Conservation (phyloP, 2,329 filamentous ascomycete genomes). For the Ophiostoma novo-ulmi region DNA sequence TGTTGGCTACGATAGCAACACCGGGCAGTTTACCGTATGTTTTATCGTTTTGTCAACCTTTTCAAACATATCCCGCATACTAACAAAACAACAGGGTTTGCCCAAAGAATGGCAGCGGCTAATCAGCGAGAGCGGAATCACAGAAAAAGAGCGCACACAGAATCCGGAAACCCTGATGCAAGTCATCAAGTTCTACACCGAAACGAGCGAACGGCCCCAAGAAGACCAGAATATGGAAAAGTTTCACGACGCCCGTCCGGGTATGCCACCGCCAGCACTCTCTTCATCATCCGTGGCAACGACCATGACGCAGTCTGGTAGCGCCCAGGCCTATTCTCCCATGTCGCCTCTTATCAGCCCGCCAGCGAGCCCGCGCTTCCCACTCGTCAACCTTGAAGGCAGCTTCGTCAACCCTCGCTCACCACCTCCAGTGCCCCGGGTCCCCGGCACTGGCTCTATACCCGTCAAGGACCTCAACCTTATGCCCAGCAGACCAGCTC, state of each 20-base stretch:
- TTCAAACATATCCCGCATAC: not conserved
- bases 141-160: constrained; percentile 90
- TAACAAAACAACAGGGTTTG: constrained; percentile 58
- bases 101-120: constrained; percentile 97
- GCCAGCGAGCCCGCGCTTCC: constrained; percentile 79
- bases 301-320: constrained; percentile 32
- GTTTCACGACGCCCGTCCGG: constrained; percentile 77
- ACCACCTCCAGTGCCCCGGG: constrained; percentile 77
- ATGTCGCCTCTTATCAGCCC: constrained; percentile 66
- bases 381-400: constrained; percentile 74
- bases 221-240: constrained; percentile 94
- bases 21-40: constrained; percentile 90
- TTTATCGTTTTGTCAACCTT: not conserved
- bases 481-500: constrained; percentile 78
- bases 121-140: constrained; percentile 91
- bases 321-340: constrained; percentile 46
- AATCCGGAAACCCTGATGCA: constrained; percentile 94
- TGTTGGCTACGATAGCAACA: constrained; percentile 93
- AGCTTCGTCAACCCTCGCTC: constrained; percentile 97
- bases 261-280: constrained; percentile 39
- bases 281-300: constrained; percentile 41
- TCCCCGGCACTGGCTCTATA: constrained; percentile 35
- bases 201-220: constrained; percentile 72
- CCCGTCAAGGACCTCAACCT: constrained; percentile 54
- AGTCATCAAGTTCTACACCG: constrained; percentile 95